Percentiles rank a stretch among this genome's conserved stretches.
phyloP scores from a whole-genome alignment of 2,329 filamentous ascomycete species.

The Elsinoe australis region DNA sequence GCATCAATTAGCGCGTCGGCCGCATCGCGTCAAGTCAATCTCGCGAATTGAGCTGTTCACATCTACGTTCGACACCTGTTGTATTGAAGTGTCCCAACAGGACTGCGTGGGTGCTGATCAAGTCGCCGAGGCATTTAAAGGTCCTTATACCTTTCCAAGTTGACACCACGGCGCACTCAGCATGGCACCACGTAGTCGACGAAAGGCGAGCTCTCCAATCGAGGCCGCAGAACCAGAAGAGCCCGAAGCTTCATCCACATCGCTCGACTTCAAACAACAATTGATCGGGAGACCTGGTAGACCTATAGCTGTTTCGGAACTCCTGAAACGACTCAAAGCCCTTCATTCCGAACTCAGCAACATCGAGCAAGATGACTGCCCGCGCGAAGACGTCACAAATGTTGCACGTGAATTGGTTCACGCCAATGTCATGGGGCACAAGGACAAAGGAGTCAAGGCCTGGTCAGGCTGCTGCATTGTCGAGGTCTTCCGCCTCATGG shows the following conservation, averaged over 20 bases:
- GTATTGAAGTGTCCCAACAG: background rate
- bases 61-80: background rate
- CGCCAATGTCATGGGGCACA: constrained; percentile 76
- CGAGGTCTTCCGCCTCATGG: constrained; percentile 85
- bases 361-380: constrained; percentile 78
- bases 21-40: constrained; percentile 1
- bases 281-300: constrained; percentile 89
- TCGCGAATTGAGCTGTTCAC: constrained; percentile 1
- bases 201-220: constrained; percentile 18
- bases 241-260: constrained; percentile 15
- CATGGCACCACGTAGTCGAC: constrained; percentile 19
- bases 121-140: too few species aligned
- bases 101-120: background rate
- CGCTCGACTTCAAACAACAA: constrained; percentile 72
- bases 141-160: too few species aligned
- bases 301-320: constrained; percentile 73
- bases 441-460: constrained; percentile 86
- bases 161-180: too few species aligned
- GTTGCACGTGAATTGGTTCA: constrained; percentile 80
- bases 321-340: constrained; percentile 71
- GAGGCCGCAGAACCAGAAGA: constrained; percentile 14
- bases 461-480: constrained; percentile 84
- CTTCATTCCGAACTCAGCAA: constrained; percentile 76
- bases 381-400: constrained; percentile 72
- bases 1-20: constrained; percentile 14